A percentile compares a stretch with the other conserved stretches of the same genome.
Evolutionary conservation across 2,329 filamentous ascomycete species (phyloP).

Genomic region (Dothidotthia symphoricarpi): DNA sequence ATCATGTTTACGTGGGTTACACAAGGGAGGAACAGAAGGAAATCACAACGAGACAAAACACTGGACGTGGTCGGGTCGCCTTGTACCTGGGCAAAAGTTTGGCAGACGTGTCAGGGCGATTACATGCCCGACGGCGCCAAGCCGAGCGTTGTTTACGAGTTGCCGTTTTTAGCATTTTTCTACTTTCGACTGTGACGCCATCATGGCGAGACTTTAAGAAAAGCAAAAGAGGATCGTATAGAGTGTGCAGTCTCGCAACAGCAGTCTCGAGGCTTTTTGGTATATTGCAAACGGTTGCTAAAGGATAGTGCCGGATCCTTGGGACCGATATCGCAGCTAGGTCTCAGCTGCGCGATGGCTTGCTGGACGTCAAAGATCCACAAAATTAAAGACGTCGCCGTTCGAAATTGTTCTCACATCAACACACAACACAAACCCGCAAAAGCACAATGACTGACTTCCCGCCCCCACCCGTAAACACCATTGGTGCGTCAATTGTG

Average conservation of each 20-base stretch:
- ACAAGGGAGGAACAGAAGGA: neutral
- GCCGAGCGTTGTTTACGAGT: too few species aligned
- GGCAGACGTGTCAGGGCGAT: slow-evolving; percentile 2
- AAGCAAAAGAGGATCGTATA: too few species aligned
- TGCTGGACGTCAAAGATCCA: slow-evolving; percentile 17
- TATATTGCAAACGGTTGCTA: slow-evolving; percentile 24
- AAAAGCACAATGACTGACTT: slow-evolving; percentile 32
- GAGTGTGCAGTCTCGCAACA: neutral
- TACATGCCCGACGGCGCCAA: too few species aligned
- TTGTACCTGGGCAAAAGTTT: neutral
- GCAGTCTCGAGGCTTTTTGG: slow-evolving; percentile 16
- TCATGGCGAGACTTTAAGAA: too few species aligned
- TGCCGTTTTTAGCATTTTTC: too few species aligned
- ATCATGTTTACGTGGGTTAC: slow-evolving; percentile 24
- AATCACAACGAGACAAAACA: too few species aligned
- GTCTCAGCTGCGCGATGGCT: slow-evolving; percentile 11
- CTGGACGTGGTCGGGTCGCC: too few species aligned
- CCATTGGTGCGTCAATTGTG: slow-evolving; percentile 58
- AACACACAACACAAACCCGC: slow-evolving; percentile 6
- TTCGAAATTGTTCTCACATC: slow-evolving; percentile 4
- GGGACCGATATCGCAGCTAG: slow-evolving; percentile 36
- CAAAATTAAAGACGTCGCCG: slow-evolving; percentile 9
- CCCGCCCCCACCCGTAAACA: slow-evolving; percentile 73
- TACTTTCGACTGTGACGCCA: too few species aligned
- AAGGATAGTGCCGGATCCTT: slow-evolving; percentile 25